Conservation (phyloP, 1,139 yeast species). For the Starmera stellimalicola region DNA sequence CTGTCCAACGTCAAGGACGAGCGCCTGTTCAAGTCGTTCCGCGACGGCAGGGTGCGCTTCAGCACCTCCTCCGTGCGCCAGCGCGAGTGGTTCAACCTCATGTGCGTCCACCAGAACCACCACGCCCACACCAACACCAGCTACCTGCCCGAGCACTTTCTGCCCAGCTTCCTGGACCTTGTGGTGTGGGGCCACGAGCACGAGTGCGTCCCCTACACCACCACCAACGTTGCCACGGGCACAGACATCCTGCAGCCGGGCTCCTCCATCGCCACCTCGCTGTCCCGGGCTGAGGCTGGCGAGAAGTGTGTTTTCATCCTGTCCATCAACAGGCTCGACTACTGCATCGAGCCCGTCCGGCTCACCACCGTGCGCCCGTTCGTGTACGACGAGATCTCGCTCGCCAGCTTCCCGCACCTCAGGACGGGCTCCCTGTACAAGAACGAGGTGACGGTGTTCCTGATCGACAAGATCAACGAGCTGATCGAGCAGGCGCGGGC, state of each 20-base stretch:
- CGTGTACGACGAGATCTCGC: slow-evolving; percentile 53
- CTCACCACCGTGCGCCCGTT: slow-evolving; percentile 79
- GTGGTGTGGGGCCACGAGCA: slow-evolving; percentile 98
- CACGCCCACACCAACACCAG: slow-evolving; percentile 73
- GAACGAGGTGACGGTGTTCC: slow-evolving; percentile 49
- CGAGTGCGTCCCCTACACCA: slow-evolving; percentile 75
- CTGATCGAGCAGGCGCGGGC: slow-evolving; percentile 52
- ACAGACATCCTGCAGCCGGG: slow-evolving; percentile 90
- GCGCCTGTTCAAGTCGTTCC: slow-evolving; percentile 69
- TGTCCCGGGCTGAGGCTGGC: slow-evolving; percentile 76
- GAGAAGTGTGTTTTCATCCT: slow-evolving; percentile 68
- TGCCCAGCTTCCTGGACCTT: slow-evolving; percentile 75
- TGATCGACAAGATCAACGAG: slow-evolving; percentile 54
- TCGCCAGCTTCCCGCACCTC: slow-evolving; percentile 44
- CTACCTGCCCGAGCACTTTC: slow-evolving; percentile 71
- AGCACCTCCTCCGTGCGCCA: slow-evolving; percentile 54
- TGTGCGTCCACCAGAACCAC: slow-evolving; percentile 91
- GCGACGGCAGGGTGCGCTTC: slow-evolving; percentile 74
- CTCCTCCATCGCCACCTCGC: slow-evolving; percentile 86
- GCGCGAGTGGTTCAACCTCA: slow-evolving; percentile 71
- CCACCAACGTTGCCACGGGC: slow-evolving; percentile 53
- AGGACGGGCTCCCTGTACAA: slow-evolving; percentile 58
- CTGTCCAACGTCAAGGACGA: slow-evolving; percentile 86
- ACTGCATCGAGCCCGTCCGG: slow-evolving; percentile 54
- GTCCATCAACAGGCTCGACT: slow-evolving; percentile 49